Evolutionary conservation across 257 asterid genomes (phyloP).

Genomic region (Fraxinus anomala): DNA sequence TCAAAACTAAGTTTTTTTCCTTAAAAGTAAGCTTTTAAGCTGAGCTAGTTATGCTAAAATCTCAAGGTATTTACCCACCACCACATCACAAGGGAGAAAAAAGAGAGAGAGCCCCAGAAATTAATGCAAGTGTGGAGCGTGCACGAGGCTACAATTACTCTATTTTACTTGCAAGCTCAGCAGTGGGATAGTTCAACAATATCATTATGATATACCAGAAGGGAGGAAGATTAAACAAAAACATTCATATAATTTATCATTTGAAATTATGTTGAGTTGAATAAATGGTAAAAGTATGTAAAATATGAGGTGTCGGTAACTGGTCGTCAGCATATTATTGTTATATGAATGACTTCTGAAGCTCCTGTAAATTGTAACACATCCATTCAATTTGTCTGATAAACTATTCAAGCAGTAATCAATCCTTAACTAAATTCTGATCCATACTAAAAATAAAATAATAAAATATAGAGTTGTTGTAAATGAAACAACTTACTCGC

Average conservation of each 20-base stretch:
- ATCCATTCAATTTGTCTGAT: background rate
- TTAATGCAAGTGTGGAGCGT: background rate
- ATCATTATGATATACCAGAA: background rate
- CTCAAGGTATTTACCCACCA: background rate
- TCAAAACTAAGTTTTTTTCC: background rate
- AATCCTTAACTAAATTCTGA: background rate
- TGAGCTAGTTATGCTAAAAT: background rate
- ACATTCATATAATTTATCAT: background rate
- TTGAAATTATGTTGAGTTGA: background rate
- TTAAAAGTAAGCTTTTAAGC: background rate
- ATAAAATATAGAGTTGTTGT: background rate
- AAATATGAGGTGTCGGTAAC: background rate
- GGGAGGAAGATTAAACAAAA: background rate
- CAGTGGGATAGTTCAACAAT: background rate
- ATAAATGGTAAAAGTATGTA: background rate
- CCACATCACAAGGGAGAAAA: background rate
- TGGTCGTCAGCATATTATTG: background rate
- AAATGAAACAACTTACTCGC: conserved; percentile 74
- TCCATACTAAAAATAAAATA: background rate
- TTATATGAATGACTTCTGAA: background rate
- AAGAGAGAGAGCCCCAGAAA: background rate
- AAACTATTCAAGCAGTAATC: background rate
- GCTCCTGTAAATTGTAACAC: background rate
- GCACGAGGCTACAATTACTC: background rate
- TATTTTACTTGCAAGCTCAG: background rate